Base-by-base conservation (phyloP, 2,329 filamentous ascomycete genomes). In the Pseudogymnoascus sp. region DNA sequence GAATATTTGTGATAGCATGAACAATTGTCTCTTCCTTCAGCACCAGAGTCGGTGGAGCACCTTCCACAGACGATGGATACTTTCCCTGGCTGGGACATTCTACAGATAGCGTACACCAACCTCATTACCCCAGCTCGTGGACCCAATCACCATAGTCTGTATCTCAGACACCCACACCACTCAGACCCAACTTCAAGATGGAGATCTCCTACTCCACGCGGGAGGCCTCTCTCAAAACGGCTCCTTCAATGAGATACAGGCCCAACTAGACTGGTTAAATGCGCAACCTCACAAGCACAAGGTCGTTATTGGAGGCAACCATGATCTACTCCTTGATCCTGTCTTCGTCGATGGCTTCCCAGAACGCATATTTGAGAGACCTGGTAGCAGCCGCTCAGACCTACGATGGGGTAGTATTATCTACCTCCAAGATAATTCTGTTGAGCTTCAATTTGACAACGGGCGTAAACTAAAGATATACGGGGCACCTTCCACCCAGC, bases 181-280 rank as follows among this genome's bases (percentile, higher is more conserved):
- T 43, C 80, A 80, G 11, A 77, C 84, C 5, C 68, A 74, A n/a
- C 80, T 96, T 0, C 91, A 92, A 0, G 76, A 82, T 9, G 93
- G 92, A 62, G 92, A 97, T 73, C 80, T 97, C 21, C 83, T 97
- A 58, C 89, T 97, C 69, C 93, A 97, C 72, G 90, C 91, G 1
- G 93, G 93, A 37, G 93, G 97, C 75, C 80, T 96, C 70, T 88
- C 88, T 62, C 87, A 91, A 68, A 79, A 79, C 21, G 93, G 93
- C 41, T 88, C 85, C 6, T 81, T 85, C 0, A 78, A 79, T 9
- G 88, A 91, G 65, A 87, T 97, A 62, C 91, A 96, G 77, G 79
- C 77, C n/a, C 88, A 95, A 69, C 80, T 97, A 45, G 84, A 96
- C 77, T 97, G 91, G 91, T 80, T 97, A 14, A 83, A 80, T 59